Percentiles rank a stretch among this genome's conserved stretches.
Conservation (phyloP, 495 filamentous ascomycete genomes). For the Tuber borchii region DNA sequence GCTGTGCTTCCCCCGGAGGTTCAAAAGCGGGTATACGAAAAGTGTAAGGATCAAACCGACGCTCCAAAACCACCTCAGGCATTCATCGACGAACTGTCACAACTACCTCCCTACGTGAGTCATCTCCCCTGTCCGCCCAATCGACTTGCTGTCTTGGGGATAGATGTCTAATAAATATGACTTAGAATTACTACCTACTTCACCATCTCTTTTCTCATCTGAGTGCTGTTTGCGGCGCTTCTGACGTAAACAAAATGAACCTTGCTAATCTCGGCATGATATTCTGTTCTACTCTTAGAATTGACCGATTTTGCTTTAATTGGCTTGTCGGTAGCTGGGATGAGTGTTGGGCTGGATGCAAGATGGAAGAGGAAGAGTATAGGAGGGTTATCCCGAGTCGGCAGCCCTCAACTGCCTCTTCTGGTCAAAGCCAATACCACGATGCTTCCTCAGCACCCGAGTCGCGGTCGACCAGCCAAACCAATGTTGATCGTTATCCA, state of each 20-base stretch:
- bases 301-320: constrained; percentile 41
- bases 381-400: constrained; percentile 23
- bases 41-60: constrained; percentile 41
- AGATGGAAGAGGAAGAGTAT: constrained; percentile 40
- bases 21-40: constrained; percentile 41
- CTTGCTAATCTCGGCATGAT: constrained; percentile 43
- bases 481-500: constrained; percentile 36
- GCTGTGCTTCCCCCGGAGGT: constrained; percentile 39
- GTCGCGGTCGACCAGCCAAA: constrained; percentile 27
- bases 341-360: constrained; percentile 40
- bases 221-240: constrained; percentile 32
- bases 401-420: constrained; percentile 28
- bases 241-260: constrained; percentile 42
- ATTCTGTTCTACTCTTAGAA: constrained; percentile 41
- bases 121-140: neutral
- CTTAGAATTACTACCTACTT: constrained; percentile 41
- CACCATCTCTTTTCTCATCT: constrained; percentile 40
- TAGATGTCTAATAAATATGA: constrained; percentile 8
- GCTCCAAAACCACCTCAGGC: constrained; percentile 34
- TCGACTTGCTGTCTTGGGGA: neutral
- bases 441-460: constrained; percentile 16
- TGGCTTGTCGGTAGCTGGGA: constrained; percentile 41
- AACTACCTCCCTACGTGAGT: constrained; percentile 41
- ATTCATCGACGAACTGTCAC: constrained; percentile 40
- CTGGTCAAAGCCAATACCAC: constrained; percentile 19